These are phyloP conservation scores for Jatropha podagrica DNA, from an alignment of 441 rosid species.

Conservation along the genomic window DNA sequence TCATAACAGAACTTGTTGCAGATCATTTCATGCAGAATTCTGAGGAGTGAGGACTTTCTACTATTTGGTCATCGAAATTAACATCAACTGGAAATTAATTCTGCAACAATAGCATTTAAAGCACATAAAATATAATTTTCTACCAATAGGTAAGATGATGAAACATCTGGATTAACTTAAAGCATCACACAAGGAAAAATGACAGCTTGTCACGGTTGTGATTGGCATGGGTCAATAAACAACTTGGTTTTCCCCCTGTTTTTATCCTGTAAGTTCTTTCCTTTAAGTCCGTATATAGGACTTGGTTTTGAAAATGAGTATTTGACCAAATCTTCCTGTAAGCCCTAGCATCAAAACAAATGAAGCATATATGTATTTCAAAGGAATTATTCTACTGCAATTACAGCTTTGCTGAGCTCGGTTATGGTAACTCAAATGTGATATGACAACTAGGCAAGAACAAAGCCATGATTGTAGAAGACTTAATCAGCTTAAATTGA, in stretches of 20 bases:
- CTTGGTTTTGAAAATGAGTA: background rate
- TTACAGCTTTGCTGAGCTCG: background rate
- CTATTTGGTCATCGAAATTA: background rate
- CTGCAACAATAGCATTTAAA: background rate
- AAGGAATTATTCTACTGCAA: background rate
- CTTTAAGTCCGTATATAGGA: background rate
- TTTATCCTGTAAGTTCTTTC: background rate
- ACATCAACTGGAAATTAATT: background rate
- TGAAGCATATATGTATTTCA: background rate
- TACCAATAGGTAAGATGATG: background rate
- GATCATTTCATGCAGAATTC: background rate
- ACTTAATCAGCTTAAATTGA: conserved; percentile 13
- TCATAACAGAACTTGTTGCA: background rate
- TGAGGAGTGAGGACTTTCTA: background rate
- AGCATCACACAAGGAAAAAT: background rate
- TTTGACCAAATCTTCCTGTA: background rate
- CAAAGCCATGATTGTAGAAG: background rate
- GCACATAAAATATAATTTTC: background rate
- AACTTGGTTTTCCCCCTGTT: background rate
- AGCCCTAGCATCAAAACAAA: background rate
- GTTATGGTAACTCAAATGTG: background rate
- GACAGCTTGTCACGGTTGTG: background rate
- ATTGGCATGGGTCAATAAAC: background rate
- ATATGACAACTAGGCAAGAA: background rate
- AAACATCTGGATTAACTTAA: background rate